Evolutionary conservation across 2,329 filamentous ascomycete genomes (phyloP).

Genomic region (Bipolaris victoriae): DNA sequence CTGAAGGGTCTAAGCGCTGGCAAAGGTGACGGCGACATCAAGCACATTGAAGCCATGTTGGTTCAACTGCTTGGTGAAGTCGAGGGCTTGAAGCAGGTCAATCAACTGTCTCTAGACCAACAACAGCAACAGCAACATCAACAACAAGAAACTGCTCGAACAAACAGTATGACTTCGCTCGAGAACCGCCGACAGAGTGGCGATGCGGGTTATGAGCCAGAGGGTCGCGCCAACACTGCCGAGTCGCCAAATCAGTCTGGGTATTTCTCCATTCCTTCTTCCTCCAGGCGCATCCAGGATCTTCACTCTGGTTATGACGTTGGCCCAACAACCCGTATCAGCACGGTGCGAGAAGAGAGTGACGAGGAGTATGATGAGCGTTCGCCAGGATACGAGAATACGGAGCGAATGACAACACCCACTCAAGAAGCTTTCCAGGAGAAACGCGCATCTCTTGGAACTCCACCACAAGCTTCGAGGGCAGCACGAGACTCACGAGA

Average conservation of each 20-base stretch:
- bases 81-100: constrained; percentile 64
- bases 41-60: constrained; percentile 73
- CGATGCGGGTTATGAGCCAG: constrained; percentile 79
- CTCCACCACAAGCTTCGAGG: constrained; percentile 61
- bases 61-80: constrained; percentile 92
- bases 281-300: constrained; percentile 52
- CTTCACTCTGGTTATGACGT: constrained; percentile 59
- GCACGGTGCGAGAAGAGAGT: constrained; percentile 82
- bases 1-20: constrained; percentile 80
- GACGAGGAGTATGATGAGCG: constrained; percentile 76
- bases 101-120: constrained; percentile 42
- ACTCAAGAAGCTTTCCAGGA: constrained; percentile 58
- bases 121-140: constrained; percentile 15
- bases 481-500: constrained; percentile 50
- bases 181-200: constrained; percentile 74
- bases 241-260: constrained; percentile 78
- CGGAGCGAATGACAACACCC: constrained; percentile 67
- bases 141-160: constrained; percentile 20
- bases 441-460: constrained; percentile 45
- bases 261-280: constrained; percentile 68
- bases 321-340: constrained; percentile 76
- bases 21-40: constrained; percentile 86
- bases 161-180: constrained; percentile 67
- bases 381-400: constrained; percentile 62
- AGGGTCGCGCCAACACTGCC: constrained; percentile 77